A percentile compares a stretch with the other conserved stretches of the same genome.
These are phyloP conservation scores for Ottelia alismoides DNA, from an alignment of 106 monocot genomes.

Conservation along the genomic window DNA sequence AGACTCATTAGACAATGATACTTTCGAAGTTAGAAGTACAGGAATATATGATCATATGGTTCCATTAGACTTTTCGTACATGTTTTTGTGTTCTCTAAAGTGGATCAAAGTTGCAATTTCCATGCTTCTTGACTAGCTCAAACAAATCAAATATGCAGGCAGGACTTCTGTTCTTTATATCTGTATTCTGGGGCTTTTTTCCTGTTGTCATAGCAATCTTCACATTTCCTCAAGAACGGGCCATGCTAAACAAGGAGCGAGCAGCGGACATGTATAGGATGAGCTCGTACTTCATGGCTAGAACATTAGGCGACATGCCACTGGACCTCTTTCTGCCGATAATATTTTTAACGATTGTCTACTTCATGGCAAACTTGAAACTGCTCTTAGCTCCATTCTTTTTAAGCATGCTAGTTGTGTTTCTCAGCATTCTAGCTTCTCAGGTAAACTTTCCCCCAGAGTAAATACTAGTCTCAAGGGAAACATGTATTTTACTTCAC, in stretches of 20 bases:
- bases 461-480: too few relatives aligned
- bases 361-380: conserved; percentile 60
- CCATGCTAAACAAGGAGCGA: conserved; percentile 53
- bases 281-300: conserved; percentile 56
- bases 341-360: conserved; percentile 26
- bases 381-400: conserved; percentile 27
- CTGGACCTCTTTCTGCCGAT: conserved; percentile 66
- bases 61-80: too few relatives aligned
- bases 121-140: too few relatives aligned
- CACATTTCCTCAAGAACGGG: conserved; percentile 60
- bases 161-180: conserved; percentile 80
- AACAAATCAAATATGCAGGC: too few relatives aligned
- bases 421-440: too few relatives aligned
- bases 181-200: conserved; percentile 81
- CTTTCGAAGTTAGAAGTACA: too few relatives aligned
- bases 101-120: too few relatives aligned
- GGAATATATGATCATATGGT: too few relatives aligned
- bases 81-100: too few relatives aligned
- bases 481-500: too few relatives aligned
- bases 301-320: conserved; percentile 1
- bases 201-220: conserved; percentile 60
- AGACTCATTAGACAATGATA: too few relatives aligned
- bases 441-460: too few relatives aligned
- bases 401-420: conserved; percentile 29
- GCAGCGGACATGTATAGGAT: conserved; percentile 52